Base-by-base conservation (phyloP, 176 grass and related monocot genomes). In the Musa schizocarpa region DNA sequence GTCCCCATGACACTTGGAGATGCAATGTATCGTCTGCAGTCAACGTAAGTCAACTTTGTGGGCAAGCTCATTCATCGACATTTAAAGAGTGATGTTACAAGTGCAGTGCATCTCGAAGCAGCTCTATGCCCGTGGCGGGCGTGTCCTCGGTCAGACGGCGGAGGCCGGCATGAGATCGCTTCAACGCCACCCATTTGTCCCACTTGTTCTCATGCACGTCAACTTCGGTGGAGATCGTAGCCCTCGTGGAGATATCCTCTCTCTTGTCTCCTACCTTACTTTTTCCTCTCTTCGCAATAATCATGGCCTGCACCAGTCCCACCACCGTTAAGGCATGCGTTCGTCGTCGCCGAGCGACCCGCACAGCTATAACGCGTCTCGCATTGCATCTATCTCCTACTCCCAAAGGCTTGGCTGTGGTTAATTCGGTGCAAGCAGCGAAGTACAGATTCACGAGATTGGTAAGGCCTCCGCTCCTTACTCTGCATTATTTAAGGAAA, bases 141-240 rank as follows among this genome's bases (percentile, higher is more conserved):
- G 34, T 43, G 34, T 43, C 34, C 4, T 43, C 34, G 34, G 34
- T 43, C 34, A 43, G 4, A 43, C 34, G 34, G 34, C 34, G 3
- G 34, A 43, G 34, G 34, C 4, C 4, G 34, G 34, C 34, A 6
- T 43, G 34, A 43, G 34, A 43, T 43, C 34, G 34, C 34, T 43
- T 43, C 34, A 6, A 43, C 34, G 63, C 63, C 63, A 22, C 23
- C 20, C n/a, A 27, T 20, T 65, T 65, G 22, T 2, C 19, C 63
- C 63, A 65, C 63, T 65, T 65, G 63, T 14, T 67, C 23, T 61
- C 64, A 65, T 27, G 63, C 63, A 65, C 63, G 63, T 65, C 63
- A 2, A 25, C 63, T 65, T 65, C 63, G 7, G 22, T 3, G 20
- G 11, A 67, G 64, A 29, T 67, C 64, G 8, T 26, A 22, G 5